Base-by-base conservation (phyloP, 345 rosid genomes). In the Brassica carinata region DNA sequence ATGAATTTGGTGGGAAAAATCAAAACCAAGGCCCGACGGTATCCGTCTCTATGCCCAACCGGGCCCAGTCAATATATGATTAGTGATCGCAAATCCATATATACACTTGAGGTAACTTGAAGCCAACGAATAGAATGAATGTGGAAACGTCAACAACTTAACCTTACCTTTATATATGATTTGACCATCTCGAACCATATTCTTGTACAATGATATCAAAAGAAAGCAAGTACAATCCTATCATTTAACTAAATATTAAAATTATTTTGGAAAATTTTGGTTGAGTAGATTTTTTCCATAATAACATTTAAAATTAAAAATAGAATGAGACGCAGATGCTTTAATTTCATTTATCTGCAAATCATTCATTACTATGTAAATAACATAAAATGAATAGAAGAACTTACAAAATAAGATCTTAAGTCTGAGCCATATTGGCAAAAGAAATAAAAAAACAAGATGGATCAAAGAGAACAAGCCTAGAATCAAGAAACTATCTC, bases 111-210 rank as follows among this genome's bases (percentile, higher is more conserved):
- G 78, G 87, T 68, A 33, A 5, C 89, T 87, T 87, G 67, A 83
- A 69, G 92, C 64, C 87, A 79, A 88, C 82, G 87, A 43, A 45
- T 84, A 70, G 80, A 70, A n/a, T 5, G 79, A 86, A 86, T 77
- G 86, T 80, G 72, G 87, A 87, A 65, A 79, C 78, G 53, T 43
- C 72, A 88, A 74, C 89, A 73, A 82, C 71, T 72, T 57, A 75
- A 83, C 86, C 69, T 45, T 3, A 45, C 17, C 64, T 76, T n/a
- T n/a, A n/a, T n/a, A n/a, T 51, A 76, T 64, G 66, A 53, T 31
- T 82, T 83, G 74, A 81, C 84, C 51, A 23, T 69, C 61, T 69
- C 74, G 74, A 67, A 67, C 73, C 13, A 48, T 68, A 43, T 79
- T 48, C 15, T 59, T 68, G 26, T 11, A 62, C 48, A 17, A 45